phyloP scores from a whole-genome alignment of 2,329 filamentous ascomycete species.

The Nakataea oryzae region DNA sequence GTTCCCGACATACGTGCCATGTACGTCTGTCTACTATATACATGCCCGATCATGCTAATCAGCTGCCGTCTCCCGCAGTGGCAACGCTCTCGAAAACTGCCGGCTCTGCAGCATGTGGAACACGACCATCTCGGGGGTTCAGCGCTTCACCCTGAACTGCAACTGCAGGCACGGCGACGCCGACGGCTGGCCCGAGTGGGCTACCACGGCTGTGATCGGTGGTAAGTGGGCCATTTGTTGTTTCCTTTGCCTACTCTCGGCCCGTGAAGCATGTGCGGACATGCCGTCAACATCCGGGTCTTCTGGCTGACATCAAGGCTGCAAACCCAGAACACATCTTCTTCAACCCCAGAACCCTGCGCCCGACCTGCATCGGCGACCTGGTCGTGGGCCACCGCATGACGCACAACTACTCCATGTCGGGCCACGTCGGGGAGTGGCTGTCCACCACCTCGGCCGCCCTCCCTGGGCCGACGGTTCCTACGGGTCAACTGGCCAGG shows the following conservation, averaged over 20 bases:
- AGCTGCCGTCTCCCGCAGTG: neutral
- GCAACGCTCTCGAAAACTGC: constrained; percentile 2
- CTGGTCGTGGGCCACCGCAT: neutral
- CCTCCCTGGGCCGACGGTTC: no score
- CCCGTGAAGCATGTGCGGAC: neutral
- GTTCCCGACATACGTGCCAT: neutral
- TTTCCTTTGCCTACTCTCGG: neutral
- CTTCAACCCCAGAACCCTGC: neutral
- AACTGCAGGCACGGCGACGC: neutral
- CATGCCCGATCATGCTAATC: neutral
- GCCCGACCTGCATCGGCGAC: neutral
- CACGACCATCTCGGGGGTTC: neutral
- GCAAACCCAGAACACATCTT: neutral
- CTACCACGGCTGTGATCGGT: neutral
- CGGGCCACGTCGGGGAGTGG: no score
- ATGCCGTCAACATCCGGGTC: no score
- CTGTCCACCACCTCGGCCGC: no score
- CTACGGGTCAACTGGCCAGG: no score
- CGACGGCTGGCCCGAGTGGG: neutral
- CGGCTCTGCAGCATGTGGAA: neutral
- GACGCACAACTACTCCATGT: neutral
- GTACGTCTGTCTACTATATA: neutral
- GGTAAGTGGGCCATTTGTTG: neutral
- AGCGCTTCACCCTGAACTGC: neutral
- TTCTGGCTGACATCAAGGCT: neutral